Conservation (phyloP, 345 rosid species). For the Diplotaxis tenuifolia region DNA sequence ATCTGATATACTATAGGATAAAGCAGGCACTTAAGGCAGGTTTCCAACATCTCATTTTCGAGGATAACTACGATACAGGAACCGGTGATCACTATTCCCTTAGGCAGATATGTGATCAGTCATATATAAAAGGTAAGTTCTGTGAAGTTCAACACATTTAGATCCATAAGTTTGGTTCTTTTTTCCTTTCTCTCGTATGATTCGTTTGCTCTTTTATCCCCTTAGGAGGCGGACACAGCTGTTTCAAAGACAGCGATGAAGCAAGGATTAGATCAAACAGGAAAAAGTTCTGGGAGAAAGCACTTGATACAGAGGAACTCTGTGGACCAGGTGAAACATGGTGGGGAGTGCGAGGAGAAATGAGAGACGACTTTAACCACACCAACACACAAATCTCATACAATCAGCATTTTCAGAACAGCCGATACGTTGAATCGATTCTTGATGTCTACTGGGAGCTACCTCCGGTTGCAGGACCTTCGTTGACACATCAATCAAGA, state of each 20-base stretch:
- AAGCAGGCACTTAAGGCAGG: constrained; percentile 84
- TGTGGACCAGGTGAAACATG: constrained; percentile 83
- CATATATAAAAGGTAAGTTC: constrained; percentile 66
- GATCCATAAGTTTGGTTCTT: not conserved
- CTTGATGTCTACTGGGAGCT: constrained; percentile 95
- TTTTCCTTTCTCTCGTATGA: constrained; percentile 9
- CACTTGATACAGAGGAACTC: constrained; percentile 73
- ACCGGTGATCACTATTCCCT: constrained; percentile 97
- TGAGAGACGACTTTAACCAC: constrained; percentile 91
- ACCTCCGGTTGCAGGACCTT: constrained; percentile 95
- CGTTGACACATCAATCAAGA: constrained; percentile 87
- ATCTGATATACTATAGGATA: constrained; percentile 40
- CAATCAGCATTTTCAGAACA: constrained; percentile 77
- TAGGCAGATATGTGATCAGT: constrained; percentile 96
- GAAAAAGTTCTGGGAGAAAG: constrained; percentile 94
- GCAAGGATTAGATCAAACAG: constrained; percentile 80
- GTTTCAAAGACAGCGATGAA: constrained; percentile 90
- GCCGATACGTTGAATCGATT: constrained; percentile 77
- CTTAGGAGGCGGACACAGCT: constrained; percentile 99
- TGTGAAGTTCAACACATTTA: not conserved
- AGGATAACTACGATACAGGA: constrained; percentile 98
- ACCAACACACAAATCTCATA: constrained; percentile 61
- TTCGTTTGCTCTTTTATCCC: constrained; percentile 12
- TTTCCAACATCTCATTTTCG: constrained; percentile 87
- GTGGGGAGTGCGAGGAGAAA: constrained; percentile 98